phyloP scores from a whole-genome alignment of 768 basidiomycete species.

The Russula brevipes region DNA sequence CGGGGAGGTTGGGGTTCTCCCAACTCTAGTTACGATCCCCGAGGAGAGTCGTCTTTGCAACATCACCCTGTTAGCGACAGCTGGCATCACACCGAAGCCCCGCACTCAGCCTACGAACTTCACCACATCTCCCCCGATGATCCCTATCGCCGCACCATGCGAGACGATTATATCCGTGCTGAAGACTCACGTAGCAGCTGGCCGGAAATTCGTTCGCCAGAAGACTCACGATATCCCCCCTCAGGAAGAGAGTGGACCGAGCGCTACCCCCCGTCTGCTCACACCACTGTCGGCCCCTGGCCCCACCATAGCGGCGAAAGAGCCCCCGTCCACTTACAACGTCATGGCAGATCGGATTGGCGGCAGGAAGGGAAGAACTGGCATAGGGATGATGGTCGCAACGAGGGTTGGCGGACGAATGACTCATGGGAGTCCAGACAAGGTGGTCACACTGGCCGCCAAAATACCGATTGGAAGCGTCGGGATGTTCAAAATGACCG shows the following conservation, averaged over 20 bases:
- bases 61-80: conserved; percentile 48
- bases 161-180: conserved; percentile 21
- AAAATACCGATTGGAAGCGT: conserved; percentile 22
- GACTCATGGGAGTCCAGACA: conserved; percentile 34
- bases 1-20: conserved; percentile 41
- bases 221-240: conserved; percentile 18
- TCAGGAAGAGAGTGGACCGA: conserved; percentile 18
- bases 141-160: conserved; percentile 44
- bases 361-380: conserved; percentile 36
- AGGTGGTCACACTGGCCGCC: conserved; percentile 19
- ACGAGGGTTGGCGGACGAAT: conserved; percentile 35
- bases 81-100: conserved; percentile 45
- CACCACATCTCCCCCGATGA: conserved; percentile 39
- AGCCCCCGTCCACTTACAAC: conserved; percentile 14
- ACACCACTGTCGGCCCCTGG: conserved; percentile 13
- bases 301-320: conserved; percentile 10
- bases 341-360: conserved; percentile 19
- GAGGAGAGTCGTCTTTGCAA: conserved; percentile 49
- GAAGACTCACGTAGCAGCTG: conserved; percentile 21
- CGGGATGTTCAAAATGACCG: conserved; percentile 27
- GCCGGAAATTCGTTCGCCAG: conserved; percentile 16
- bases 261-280: conserved; percentile 12
- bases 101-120: conserved; percentile 30
- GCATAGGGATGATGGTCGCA: conserved; percentile 41
- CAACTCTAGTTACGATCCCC: conserved; percentile 42